Evolutionary conservation across 768 basidiomycete genomes (phyloP).

Genomic region (Favolaschia claudopus): DNA sequence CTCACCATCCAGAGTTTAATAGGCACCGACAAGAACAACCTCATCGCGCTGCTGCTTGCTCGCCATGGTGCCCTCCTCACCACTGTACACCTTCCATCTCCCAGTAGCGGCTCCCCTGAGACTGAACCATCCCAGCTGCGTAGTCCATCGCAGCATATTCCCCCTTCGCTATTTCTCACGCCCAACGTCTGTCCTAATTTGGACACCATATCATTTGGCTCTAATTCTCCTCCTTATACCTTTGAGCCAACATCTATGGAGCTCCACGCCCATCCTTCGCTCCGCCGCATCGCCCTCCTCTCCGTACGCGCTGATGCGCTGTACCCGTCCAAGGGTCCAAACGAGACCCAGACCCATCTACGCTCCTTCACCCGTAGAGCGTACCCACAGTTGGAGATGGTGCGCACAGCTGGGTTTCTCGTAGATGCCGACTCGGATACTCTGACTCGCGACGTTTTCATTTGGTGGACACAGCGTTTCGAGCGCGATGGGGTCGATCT

Average conservation of each 20-base stretch:
- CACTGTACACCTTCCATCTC: slow-evolving; percentile 49
- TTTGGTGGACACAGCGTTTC: slow-evolving; percentile 62
- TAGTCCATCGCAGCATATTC: slow-evolving; percentile 40
- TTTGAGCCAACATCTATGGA: slow-evolving; percentile 14
- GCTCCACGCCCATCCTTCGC: slow-evolving; percentile 37
- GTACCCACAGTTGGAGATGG: slow-evolving; percentile 54
- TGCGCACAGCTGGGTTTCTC: slow-evolving; percentile 56
- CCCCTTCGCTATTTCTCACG: slow-evolving; percentile 52
- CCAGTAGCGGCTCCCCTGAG: slow-evolving; percentile 44
- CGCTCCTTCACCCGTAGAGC: slow-evolving; percentile 48
- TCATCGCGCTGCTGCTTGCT: slow-evolving; percentile 47
- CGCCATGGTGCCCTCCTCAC: slow-evolving; percentile 49
- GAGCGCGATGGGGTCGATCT: slow-evolving; percentile 58
- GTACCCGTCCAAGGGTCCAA: slow-evolving; percentile 46
- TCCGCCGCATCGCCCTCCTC: slow-evolving; percentile 57
- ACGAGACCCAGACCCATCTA: slow-evolving; percentile 42
- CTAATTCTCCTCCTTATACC: slow-evolving; percentile 41
- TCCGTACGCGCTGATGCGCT: slow-evolving; percentile 51
- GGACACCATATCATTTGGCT: slow-evolving; percentile 50
- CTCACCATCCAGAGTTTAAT: slow-evolving; percentile 47
- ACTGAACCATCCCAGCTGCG: slow-evolving; percentile 38
- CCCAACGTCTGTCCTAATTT: slow-evolving; percentile 54
- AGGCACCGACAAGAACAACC: slow-evolving; percentile 26
- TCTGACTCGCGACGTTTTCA: slow-evolving; percentile 56
- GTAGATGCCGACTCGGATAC: slow-evolving; percentile 53